These are phyloP conservation scores for Lactarius psammicola DNA, from an alignment of 768 basidiomycete species.

Conservation along the genomic window DNA sequence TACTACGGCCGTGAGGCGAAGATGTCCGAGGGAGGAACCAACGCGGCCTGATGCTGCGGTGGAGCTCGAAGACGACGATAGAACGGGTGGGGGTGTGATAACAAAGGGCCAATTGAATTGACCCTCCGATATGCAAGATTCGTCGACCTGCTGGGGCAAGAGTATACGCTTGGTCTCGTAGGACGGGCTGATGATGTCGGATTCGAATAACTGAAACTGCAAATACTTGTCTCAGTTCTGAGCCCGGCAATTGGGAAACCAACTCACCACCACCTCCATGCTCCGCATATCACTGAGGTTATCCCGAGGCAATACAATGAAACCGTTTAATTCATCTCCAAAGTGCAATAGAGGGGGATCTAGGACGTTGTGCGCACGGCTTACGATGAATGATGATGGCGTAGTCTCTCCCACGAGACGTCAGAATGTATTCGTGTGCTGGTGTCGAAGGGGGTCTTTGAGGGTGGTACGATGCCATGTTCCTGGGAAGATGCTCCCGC, in stretches of 20 bases:
- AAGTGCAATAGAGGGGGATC: conserved; percentile 11
- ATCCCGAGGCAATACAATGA: conserved; percentile 7
- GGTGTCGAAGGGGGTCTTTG: not conserved
- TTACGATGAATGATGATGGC: conserved; percentile 14
- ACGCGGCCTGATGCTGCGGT: not conserved
- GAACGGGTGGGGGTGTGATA: not conserved
- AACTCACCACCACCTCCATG: conserved; percentile 24
- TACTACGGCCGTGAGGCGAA: not conserved
- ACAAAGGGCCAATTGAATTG: conserved; percentile 18
- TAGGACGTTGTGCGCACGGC: conserved; percentile 1
- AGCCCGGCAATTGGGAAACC: too few relatives aligned
- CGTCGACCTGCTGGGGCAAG: conserved; percentile 6
- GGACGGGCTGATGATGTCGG: not conserved
- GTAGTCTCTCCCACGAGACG: conserved; percentile 21
- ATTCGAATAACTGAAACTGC: conserved; percentile 15
- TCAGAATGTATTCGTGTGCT: conserved; percentile 3
- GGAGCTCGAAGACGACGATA: not conserved
- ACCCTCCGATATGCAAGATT: not conserved
- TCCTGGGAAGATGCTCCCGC: not conserved
- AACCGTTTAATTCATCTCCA: conserved; percentile 22
- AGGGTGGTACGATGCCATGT: not conserved
- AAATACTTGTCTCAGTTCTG: not conserved
- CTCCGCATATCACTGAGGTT: conserved; percentile 7
- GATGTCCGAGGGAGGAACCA: not conserved
- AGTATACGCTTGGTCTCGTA: conserved; percentile 8